Evolutionary conservation across 2,329 filamentous ascomycete genomes (phyloP), one percentile per base, ranked within the genome.

Genomic region (Colletotrichum chlorophyti): DNA sequence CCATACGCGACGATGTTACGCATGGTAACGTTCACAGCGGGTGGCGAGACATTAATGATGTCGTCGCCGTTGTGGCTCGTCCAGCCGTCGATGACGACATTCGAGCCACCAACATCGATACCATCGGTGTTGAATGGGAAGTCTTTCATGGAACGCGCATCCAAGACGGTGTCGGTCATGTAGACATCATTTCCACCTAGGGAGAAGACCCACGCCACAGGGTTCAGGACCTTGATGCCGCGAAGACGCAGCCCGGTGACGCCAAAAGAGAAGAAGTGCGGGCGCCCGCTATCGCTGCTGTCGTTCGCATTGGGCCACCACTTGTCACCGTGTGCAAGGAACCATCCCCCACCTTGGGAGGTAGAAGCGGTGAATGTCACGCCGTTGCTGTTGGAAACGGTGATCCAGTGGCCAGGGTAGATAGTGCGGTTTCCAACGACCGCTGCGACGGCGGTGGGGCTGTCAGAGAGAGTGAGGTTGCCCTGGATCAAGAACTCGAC

Each of bases 81-180:
- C 46, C 53, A 57, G 1, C 53, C 53, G 3, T 57, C 53, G 4
- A 57, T 38, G 3, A 57, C 38, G 8, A 57, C 23, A 12, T 57
- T 8, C 4, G 53, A 57, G 1, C 12, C 53, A 26, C 53, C 24
- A 2, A 57, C 53, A 12, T 57, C 53, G 4, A 57, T 43, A 6
- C 53, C 53, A 1, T 51, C 53, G 1, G 53, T 57, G 53, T 57
- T 57, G 46, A 57, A 51, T 1, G 53, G 53, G 53, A 57, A 57
- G 0, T n/a, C 53, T 2, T n/a, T 37, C 4, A 24, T 50, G 3
- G 46, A 43, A 6, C 53, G 37, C 7, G 53, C 53, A 9, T 57
- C 53, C 3, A 57, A 47, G 8, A 57, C 14, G 6, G 53, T 57
- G 31, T 57, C 53, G 6, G 53, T 57, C 53, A 51, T 57, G 38